phyloP scores from a whole-genome alignment of 1,139 yeast genomes.

The Pneumocystis sp. region DNA sequence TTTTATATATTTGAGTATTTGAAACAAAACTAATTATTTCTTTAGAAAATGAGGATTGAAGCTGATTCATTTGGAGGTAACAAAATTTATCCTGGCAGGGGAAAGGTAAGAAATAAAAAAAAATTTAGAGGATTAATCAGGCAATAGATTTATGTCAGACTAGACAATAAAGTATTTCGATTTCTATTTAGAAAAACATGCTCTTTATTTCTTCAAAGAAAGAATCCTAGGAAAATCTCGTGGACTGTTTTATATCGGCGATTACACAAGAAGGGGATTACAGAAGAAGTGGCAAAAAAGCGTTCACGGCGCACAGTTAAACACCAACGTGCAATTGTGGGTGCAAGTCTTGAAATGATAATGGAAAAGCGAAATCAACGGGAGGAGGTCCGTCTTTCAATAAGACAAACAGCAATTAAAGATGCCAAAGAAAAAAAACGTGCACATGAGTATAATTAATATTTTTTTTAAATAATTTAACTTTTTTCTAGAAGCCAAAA shows the following conservation, averaged over 20 bases:
- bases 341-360: slow-evolving; percentile 98
- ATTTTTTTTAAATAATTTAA: slow-evolving; percentile 57
- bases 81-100: slow-evolving; percentile 98
- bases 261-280: slow-evolving; percentile 99
- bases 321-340: slow-evolving; percentile 97
- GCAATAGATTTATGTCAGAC: slow-evolving; percentile 97
- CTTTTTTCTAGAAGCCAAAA: slow-evolving; percentile 26
- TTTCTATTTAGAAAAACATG: slow-evolving; percentile 97
- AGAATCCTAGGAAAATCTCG: slow-evolving; percentile 99
- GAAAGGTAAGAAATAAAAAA: neutral
- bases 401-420: slow-evolving; percentile 81
- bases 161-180: slow-evolving; percentile 97
- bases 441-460: slow-evolving; percentile 82
- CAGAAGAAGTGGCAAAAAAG: slow-evolving; percentile 94
- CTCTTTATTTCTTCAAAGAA: slow-evolving; percentile 97
- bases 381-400: slow-evolving; percentile 97
- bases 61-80: slow-evolving; percentile 98
- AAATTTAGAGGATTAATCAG: slow-evolving; percentile 9
- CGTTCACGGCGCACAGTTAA: slow-evolving; percentile 95
- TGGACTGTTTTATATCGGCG: slow-evolving; percentile 99
- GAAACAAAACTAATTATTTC: neutral
- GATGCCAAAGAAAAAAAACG: slow-evolving; percentile 93
- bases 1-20: neutral
- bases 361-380: slow-evolving; percentile 93
- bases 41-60: slow-evolving; percentile 84